These are phyloP conservation scores for Coniochaeta sp. DNA, from an alignment of 2,329 filamentous ascomycete genomes.

Conservation along the genomic window DNA sequence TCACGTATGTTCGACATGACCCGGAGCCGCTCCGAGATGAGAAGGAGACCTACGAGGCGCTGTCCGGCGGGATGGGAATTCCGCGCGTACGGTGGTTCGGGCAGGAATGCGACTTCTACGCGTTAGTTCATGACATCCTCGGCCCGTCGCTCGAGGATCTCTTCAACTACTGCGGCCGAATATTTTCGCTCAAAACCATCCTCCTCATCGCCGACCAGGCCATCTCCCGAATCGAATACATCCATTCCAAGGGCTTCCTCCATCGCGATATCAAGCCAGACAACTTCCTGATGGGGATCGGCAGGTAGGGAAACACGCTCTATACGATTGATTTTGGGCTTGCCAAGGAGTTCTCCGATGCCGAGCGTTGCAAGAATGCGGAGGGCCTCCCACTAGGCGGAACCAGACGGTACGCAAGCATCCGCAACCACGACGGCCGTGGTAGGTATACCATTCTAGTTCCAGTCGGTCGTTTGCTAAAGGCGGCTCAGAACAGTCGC, in stretches of 20 bases:
- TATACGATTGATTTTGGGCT: conserved; percentile 98
- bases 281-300: conserved; percentile 98
- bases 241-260: no score
- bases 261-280: no score
- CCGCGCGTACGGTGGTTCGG: conserved; percentile 96
- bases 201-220: no score
- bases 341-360: conserved; percentile 97
- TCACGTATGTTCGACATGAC: conserved; percentile 87
- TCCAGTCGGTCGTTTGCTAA: conserved; percentile 17
- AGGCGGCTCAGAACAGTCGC: conserved; percentile 51
- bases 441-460: conserved; percentile 42
- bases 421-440: conserved; percentile 96
- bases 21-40: conserved; percentile 97
- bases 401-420: conserved; percentile 93
- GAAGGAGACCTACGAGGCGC: conserved; percentile 83
- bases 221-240: no score
- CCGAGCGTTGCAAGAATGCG: no score
- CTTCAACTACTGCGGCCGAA: no score
- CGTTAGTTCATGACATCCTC: no score
- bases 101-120: no score
- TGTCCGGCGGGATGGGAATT: conserved; percentile 98
- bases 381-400: conserved; percentile 77
- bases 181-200: no score
- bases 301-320: conserved; percentile 93
- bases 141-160: no score